These are phyloP conservation scores for Candida stauntonica DNA, from an alignment of 805 yeast genomes.

Conservation along the genomic window DNA sequence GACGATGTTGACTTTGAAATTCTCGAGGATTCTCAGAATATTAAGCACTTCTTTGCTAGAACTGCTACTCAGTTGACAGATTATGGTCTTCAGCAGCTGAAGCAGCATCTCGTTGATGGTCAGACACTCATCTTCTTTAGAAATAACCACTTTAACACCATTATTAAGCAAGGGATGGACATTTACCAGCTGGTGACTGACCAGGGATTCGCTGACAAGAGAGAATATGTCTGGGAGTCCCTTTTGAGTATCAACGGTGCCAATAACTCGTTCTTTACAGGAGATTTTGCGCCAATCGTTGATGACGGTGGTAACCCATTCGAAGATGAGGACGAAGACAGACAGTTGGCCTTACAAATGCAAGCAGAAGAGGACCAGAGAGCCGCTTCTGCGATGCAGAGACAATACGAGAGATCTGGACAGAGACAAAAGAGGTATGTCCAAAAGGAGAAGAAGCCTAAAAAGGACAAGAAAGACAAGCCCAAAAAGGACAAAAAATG, in stretches of 20 bases:
- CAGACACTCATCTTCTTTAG: slow-evolving; percentile 73
- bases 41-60: slow-evolving; percentile 48
- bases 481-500: slow-evolving; percentile 20
- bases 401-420: slow-evolving; percentile 24
- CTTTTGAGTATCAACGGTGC: slow-evolving; percentile 62
- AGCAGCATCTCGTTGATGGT: slow-evolving; percentile 42
- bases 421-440: slow-evolving; percentile 3
- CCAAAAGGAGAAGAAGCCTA: slow-evolving; percentile 11
- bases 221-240: slow-evolving; percentile 77
- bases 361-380: slow-evolving; percentile 57
- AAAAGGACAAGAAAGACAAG: slow-evolving; percentile 6
- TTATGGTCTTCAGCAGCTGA: slow-evolving; percentile 52
- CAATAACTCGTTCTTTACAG: slow-evolving; percentile 66
- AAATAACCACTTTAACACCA: slow-evolving; percentile 83
- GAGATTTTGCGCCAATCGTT: slow-evolving; percentile 48
- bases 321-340: slow-evolving; percentile 30
- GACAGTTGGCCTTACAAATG: slow-evolving; percentile 38
- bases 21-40: slow-evolving; percentile 31
- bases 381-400: slow-evolving; percentile 43
- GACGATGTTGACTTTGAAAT: slow-evolving; percentile 27
- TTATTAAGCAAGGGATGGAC: slow-evolving; percentile 44
- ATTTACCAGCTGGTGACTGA: slow-evolving; percentile 74
- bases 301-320: slow-evolving; percentile 24
- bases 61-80: slow-evolving; percentile 75
- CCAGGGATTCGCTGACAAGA: slow-evolving; percentile 46